phyloP scores from a whole-genome alignment of 371 early-diverging fungal genomes.

The Lichtheimia corymbifera region DNA sequence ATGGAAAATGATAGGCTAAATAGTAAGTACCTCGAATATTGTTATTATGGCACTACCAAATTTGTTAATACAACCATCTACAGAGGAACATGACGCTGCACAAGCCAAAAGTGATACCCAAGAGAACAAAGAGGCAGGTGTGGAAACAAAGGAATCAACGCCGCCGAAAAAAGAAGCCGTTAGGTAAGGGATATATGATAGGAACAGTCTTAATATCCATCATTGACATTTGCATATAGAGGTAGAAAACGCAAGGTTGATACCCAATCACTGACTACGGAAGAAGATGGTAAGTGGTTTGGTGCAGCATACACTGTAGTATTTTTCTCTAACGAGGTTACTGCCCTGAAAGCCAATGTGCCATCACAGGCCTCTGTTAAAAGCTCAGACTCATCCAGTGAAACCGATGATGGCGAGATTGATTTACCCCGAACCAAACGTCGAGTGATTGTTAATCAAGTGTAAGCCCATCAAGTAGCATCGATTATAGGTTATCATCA shows the following conservation, averaged over 20 bases:
- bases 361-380: too few species aligned
- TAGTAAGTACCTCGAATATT: not conserved
- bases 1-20: conserved; percentile 8
- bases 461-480: too few species aligned
- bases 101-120: not conserved
- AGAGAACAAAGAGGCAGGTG: not conserved
- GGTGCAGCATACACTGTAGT: not conserved
- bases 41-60: not conserved
- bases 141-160: not conserved
- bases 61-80: not conserved
- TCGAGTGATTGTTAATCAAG: not conserved
- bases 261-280: not conserved
- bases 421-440: not conserved
- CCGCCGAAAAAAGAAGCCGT: not conserved
- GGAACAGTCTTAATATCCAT: not conserved
- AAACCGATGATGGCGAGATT: not conserved
- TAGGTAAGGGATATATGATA: not conserved
- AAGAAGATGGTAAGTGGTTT: too few species aligned
- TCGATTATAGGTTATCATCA: too few species aligned
- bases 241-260: not conserved
- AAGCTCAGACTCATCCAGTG: not conserved
- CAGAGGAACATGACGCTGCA: not conserved
- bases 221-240: not conserved
- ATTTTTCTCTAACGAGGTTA: not conserved
- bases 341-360: not conserved